These are phyloP conservation scores for Platismatia glauca DNA, from an alignment of 495 filamentous ascomycete genomes.

Conservation along the genomic window DNA sequence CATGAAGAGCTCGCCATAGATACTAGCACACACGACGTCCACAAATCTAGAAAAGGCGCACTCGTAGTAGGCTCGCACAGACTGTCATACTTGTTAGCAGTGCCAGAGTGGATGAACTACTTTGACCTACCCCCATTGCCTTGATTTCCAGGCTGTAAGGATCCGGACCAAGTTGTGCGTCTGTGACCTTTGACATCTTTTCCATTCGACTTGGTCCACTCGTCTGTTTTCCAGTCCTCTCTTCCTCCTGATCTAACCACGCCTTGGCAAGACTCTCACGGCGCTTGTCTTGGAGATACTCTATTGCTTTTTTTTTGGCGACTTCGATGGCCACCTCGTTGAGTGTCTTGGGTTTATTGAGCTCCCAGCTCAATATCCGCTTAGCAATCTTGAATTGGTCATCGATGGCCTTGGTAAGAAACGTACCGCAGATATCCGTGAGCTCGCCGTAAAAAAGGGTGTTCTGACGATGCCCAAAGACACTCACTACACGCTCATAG, in stretches of 20 bases:
- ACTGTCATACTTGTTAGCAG: conserved; percentile 26
- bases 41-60: conserved; percentile 42
- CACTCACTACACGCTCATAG: conserved; percentile 19
- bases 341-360: conserved; percentile 13
- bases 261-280: conserved; percentile 9
- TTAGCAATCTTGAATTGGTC: conserved; percentile 21
- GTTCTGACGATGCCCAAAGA: conserved; percentile 32
- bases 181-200: conserved; percentile 21
- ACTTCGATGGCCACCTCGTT: conserved; percentile 14
- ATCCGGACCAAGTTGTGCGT: conserved; percentile 35
- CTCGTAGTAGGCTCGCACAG: conserved; percentile 44
- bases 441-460: conserved; percentile 33
- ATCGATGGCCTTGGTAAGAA: conserved; percentile 23
- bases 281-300: conserved; percentile 9
- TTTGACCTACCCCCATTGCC: conserved; percentile 41
- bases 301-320: conserved; percentile 5
- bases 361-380: conserved; percentile 14
- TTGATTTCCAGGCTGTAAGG: conserved; percentile 37
- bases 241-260: conserved; percentile 14
- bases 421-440: conserved; percentile 25
- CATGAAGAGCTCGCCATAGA: conserved; percentile 40
- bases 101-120: background rate
- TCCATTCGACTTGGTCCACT: conserved; percentile 10
- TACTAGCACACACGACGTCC: conserved; percentile 39
- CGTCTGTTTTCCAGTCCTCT: conserved; percentile 6